These are phyloP conservation scores for Chytriomyces hyalinus DNA, from an alignment of 192 early-diverging fungal genomes.

Conservation along the genomic window DNA sequence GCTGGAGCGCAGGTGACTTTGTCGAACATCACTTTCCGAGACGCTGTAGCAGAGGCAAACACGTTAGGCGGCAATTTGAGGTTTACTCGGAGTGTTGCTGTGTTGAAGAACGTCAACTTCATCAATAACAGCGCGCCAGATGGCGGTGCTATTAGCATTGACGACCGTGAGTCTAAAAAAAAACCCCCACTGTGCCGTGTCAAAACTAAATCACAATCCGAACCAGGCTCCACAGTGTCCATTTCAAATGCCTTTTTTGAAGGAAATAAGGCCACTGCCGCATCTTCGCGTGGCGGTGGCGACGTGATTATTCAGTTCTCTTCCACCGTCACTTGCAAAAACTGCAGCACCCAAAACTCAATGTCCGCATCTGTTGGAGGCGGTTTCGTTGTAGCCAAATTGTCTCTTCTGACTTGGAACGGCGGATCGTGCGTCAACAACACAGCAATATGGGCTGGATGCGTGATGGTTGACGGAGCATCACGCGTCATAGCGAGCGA, in stretches of 20 bases:
- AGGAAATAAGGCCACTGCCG: not conserved
- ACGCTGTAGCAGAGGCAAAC: not conserved
- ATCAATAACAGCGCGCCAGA: conserved; percentile 2
- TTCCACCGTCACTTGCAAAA: conserved; percentile 1
- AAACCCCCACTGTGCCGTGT: not conserved
- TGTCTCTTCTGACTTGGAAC: not conserved
- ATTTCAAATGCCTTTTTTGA: not conserved
- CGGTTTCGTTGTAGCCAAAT: not conserved
- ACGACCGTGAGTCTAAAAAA: not conserved
- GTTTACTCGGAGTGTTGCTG: not conserved
- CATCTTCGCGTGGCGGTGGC: not conserved
- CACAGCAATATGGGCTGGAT: conserved; percentile 5
- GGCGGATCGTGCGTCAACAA: conserved; percentile 9
- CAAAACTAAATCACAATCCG: not conserved
- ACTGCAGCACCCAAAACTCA: not conserved
- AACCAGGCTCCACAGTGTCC: not conserved
- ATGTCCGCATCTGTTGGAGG: conserved; percentile 1
- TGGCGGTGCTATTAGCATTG: not conserved
- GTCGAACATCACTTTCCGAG: not conserved
- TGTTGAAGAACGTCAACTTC: not conserved
- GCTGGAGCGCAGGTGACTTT: not conserved
- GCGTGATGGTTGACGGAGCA: not conserved
- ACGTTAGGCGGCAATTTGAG: not conserved
- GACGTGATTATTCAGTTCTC: not conserved
- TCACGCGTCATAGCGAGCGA: not conserved